Evolutionary conservation across 352 stramenopile genomes (phyloP), one percentile per base, ranked within the genome.

Genomic region (Peronosclerospora sorghi): DNA sequence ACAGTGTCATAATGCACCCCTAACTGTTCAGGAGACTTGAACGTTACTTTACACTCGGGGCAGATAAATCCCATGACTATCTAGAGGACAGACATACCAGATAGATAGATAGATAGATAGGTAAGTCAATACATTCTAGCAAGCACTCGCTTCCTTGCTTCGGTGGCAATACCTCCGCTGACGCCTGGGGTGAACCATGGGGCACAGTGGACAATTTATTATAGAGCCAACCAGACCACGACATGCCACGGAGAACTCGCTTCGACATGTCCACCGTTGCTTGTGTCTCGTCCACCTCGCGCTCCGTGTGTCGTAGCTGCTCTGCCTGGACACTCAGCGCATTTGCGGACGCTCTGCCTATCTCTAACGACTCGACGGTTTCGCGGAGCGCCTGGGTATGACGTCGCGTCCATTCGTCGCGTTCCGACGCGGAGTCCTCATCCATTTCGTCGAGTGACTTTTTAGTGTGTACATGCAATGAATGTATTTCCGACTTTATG

Each of bases 51-150:
- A 35, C 77, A 90, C 24, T 90, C 77, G 2, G 77, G 77, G 40
- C 77, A 90, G 35, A 90, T 90, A 45, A 90, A 90, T 0, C 77
- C 77, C 74, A 90, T 87, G 0, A 64, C 56, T 47, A 90, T 85
- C 74, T 90, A 32, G 14, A 44, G 39, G 9, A 27, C 26, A 35
- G 30, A 28, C 19, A 36, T 2, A 14, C 5, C 7, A 8, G 28
- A 29, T 34, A 34, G 28, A 10, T 34, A 10, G 28, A 34, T 34
- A 34, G 10, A 34, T 15, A 34, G 15, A 34, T 15, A 34, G 28
- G 9, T 10, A 34, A 0, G n/a, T n/a, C n/a, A n/a, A n/a, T n/a
- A 5, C 28, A 34, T 2, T 3, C 28, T n/a, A 34, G 26, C 28
- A 34, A 34, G 10, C 13, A 34, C 28, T 13, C 13, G 4, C 13